phyloP scores from a whole-genome alignment of 495 filamentous ascomycete genomes.

The Penicillium cataractarum region DNA sequence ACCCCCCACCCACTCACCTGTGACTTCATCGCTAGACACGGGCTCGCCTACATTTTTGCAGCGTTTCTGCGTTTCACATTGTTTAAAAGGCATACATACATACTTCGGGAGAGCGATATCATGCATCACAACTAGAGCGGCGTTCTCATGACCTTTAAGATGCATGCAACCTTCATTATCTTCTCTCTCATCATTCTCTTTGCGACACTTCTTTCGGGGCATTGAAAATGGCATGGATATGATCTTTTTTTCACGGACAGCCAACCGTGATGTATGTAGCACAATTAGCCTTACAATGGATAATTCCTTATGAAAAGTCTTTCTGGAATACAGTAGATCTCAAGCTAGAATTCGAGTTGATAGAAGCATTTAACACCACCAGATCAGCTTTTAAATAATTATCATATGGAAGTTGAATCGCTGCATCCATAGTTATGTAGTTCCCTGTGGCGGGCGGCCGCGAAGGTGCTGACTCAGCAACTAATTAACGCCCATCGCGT shows the following conservation, averaged over 20 bases:
- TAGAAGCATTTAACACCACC: neutral
- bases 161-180: too few species aligned
- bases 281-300: conserved; percentile 23
- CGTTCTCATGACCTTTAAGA: too few species aligned
- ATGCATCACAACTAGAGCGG: conserved; percentile 8
- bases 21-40: too few species aligned
- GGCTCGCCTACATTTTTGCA: too few species aligned
- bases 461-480: conserved; percentile 27
- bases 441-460: too few species aligned
- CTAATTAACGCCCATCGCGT: conserved; percentile 31
- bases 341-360: neutral
- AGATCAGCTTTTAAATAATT: too few species aligned
- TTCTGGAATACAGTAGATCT: too few species aligned
- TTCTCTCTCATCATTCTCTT: conserved; percentile 1
- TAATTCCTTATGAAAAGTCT: conserved; percentile 3
- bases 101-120: neutral
- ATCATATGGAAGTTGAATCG: too few species aligned
- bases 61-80: too few species aligned
- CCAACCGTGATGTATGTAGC: conserved; percentile 18
- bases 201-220: conserved; percentile 3
- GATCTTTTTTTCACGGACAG: conserved; percentile 11
- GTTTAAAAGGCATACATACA: too few species aligned
- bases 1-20: conserved; percentile 37
- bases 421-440: too few species aligned
- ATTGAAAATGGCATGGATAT: neutral